Evolutionary conservation across 345 rosid species (phyloP), one percentile per base, ranked within the genome.

Genomic region (Gossypium australe): DNA sequence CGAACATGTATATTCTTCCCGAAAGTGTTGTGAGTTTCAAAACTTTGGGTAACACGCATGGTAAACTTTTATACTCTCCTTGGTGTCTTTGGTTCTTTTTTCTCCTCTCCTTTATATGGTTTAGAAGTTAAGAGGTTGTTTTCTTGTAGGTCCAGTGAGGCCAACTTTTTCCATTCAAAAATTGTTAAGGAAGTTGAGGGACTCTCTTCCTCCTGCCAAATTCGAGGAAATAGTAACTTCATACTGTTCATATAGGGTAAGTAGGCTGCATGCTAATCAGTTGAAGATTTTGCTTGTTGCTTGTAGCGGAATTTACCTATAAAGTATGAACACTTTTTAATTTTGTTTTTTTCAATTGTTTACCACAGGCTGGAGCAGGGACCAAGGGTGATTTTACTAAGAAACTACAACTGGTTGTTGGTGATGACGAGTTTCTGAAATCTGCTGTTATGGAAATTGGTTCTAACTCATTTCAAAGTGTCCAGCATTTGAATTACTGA

Each of bases 11-110:
- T 59, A 77, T 87, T 70, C 69, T 87, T 38, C 89, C 89, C 0
- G 85, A 80, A 76, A 78, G 66, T 58, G 79, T 86, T 55, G 81
- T 86, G 82, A 84, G 86, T 81, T 86, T 76, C 75, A 87, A 59
- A 38, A 78, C 80, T 68, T 20, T 25, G 9, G 45, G 22, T 56
- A 29, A 3, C 4, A 47, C 61, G 51, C 78, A 72, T 69, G 84
- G 85, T 83, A 79, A 70, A 25, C 51, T 8, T 61, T 34, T 27
- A 16, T 12, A 13, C 65, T 69, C 56, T 65, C 56, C n/a, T 38
- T 24, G 18, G 44, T 70, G 53, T 3, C 41, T 34, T 34, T 34
- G 41, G 41, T 34, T 34, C 7, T 34, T 34, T 43, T 8, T 45
- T 71, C 34, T n/a, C 4, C 6, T 41, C 71, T 24, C n/a, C 7